Percentiles rank a stretch among this genome's conserved stretches.
Conservation (phyloP, 371 early-diverging fungal genomes). For the Mucor irregularis region DNA sequence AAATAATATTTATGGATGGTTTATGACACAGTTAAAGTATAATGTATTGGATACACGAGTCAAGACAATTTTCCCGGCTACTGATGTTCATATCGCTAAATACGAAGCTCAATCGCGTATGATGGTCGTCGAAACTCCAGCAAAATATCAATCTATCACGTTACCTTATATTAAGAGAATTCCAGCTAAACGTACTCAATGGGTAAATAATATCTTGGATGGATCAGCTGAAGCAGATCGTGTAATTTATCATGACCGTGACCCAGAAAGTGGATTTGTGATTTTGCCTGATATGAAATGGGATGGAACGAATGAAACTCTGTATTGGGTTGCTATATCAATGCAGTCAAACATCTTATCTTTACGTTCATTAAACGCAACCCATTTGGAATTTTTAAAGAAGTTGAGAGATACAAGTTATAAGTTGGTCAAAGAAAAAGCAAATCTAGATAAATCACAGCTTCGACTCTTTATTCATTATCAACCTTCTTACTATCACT, state of each 20-base stretch:
- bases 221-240: slow-evolving; percentile 68
- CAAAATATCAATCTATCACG: slow-evolving; percentile 46
- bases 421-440: slow-evolving; percentile 48
- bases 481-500: slow-evolving; percentile 85
- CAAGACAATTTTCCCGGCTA: slow-evolving; percentile 65
- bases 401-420: slow-evolving; percentile 54
- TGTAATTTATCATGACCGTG: slow-evolving; percentile 56
- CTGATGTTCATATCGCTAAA: slow-evolving; percentile 72
- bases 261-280: slow-evolving; percentile 67
- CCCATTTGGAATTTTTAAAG: slow-evolving; percentile 68
- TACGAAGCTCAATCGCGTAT: slow-evolving; percentile 65
- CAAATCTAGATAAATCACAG: slow-evolving; percentile 45
- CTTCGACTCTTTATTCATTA: slow-evolving; percentile 82
- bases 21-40: slow-evolving; percentile 32
- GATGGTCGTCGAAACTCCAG: slow-evolving; percentile 60
- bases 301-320: slow-evolving; percentile 63
- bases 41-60: slow-evolving; percentile 53
- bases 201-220: slow-evolving; percentile 80
- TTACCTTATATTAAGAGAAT: slow-evolving; percentile 66
- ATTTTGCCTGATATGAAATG: slow-evolving; percentile 86
- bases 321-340: slow-evolving; percentile 72
- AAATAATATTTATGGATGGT: slow-evolving; percentile 71
- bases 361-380: slow-evolving; percentile 60
- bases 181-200: slow-evolving; percentile 64
- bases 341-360: slow-evolving; percentile 58